Conservation (phyloP, 306 rosid genomes). For the Malus asiatica region DNA sequence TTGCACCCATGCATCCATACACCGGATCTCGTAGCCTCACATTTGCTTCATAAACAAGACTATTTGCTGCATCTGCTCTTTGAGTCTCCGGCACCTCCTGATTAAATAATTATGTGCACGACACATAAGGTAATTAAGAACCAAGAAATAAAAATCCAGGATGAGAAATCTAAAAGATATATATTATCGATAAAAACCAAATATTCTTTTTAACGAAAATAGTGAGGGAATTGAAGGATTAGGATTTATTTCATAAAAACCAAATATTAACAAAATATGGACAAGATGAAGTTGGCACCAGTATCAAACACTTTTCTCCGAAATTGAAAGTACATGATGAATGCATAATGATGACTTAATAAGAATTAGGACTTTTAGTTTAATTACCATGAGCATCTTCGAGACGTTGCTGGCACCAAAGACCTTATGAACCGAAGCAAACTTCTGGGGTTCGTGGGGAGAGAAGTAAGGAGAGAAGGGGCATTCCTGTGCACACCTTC, state of each 20-base stretch:
- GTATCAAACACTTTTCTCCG: neutral
- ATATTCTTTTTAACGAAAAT: no score
- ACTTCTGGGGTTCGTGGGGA: slow-evolving; percentile 93
- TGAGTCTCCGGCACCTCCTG: slow-evolving; percentile 84
- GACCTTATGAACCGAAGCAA: slow-evolving; percentile 95
- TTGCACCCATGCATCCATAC: slow-evolving; percentile 99
- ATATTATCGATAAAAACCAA: no score
- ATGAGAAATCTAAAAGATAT: neutral
- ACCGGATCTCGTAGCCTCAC: slow-evolving; percentile 96
- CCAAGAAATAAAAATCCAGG: neutral
- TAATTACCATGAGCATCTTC: slow-evolving; percentile 78
- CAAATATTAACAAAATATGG: neutral
- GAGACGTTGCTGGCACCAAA: slow-evolving; percentile 99
- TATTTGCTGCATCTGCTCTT: slow-evolving; percentile 89
- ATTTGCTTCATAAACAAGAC: slow-evolving; percentile 92
- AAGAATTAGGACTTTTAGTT: neutral
- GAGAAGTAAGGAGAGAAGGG: slow-evolving; percentile 97
- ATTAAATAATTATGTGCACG: neutral
- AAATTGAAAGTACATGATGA: neutral
- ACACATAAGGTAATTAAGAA: neutral
- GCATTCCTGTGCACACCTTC: slow-evolving; percentile 95
- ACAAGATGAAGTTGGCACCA: neutral
- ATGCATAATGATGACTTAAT: neutral
- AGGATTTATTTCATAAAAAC: neutral
- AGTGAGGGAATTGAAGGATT: neutral